These are phyloP conservation scores for Cicer bijugum DNA, from an alignment of 306 rosid species.

Conservation along the genomic window DNA sequence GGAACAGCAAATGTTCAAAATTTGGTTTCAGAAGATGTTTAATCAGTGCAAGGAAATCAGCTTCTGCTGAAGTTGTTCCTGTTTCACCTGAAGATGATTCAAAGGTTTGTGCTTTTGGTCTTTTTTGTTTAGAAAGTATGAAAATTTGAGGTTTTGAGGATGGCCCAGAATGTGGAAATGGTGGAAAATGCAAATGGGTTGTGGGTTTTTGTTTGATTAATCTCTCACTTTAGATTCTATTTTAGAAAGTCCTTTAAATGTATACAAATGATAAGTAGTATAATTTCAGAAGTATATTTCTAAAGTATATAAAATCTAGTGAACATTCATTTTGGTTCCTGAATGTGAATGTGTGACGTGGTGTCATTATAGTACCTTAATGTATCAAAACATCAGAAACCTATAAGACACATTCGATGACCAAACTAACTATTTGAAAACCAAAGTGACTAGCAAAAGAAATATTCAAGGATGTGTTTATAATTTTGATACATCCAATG, in stretches of 20 bases:
- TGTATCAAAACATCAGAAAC: too few relatives aligned
- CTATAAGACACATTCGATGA: too few relatives aligned
- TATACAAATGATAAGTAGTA: background rate
- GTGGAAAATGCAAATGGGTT: conserved; percentile 7
- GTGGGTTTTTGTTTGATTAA: background rate
- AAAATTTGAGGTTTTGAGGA: background rate
- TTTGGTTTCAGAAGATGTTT: conserved; percentile 38
- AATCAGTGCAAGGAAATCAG: conserved; percentile 61
- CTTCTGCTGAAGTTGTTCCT: conserved; percentile 67
- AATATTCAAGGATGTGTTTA: too few relatives aligned
- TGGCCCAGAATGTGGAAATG: conserved; percentile 6
- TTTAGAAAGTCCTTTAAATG: background rate
- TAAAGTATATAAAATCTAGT: too few relatives aligned
- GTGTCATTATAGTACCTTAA: too few relatives aligned
- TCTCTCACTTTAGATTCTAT: background rate
- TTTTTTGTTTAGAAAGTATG: background rate
- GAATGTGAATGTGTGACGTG: too few relatives aligned
- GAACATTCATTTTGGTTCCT: too few relatives aligned
- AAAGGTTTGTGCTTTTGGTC: conserved; percentile 55
- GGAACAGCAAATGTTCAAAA: conserved; percentile 45
- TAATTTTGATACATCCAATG: too few relatives aligned
- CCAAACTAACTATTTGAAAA: too few relatives aligned
- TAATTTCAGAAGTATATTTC: background rate
- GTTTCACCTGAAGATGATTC: conserved; percentile 75
- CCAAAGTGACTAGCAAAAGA: too few relatives aligned